Conservation (phyloP, 169 alveolate species). For the Cyclospora cayetanensis region DNA sequence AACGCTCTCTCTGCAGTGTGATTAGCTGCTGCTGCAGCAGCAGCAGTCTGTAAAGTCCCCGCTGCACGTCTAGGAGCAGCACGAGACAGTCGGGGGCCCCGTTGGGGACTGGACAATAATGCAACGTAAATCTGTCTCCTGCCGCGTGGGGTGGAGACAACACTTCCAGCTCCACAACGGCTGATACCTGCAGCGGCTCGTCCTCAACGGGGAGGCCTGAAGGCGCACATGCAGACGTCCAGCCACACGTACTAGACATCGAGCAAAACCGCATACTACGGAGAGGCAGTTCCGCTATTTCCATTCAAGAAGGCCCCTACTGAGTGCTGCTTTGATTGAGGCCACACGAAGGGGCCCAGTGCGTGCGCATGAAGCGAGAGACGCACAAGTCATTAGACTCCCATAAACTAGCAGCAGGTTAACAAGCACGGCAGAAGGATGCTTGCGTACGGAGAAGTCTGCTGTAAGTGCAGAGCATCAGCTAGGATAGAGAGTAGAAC, state of each 20-base stretch:
- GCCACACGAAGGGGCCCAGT: background rate
- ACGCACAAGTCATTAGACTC: background rate
- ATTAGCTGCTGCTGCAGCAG: background rate
- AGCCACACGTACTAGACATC: background rate
- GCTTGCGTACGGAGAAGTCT: background rate
- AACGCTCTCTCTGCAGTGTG: background rate
- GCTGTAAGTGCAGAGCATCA: background rate
- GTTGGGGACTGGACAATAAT: background rate
- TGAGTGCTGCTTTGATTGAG: background rate
- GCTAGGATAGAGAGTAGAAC: background rate
- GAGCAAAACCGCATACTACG: background rate
- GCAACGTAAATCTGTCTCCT: conserved; percentile 14
- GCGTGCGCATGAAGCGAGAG: background rate
- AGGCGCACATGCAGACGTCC: background rate
- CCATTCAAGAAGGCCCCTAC: background rate
- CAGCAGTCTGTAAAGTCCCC: background rate
- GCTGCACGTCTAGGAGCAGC: background rate
- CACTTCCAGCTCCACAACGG: conserved; percentile 26
- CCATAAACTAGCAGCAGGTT: background rate
- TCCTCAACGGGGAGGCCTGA: conserved; percentile 56
- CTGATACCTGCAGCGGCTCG: conserved; percentile 13
- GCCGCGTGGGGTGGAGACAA: conserved; percentile 6
- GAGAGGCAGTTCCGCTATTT: background rate
- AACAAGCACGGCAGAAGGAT: background rate
- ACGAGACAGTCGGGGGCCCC: conserved; percentile 50